Conservation (phyloP, 331 rosid species). For the Rhamnella rubrinervis region DNA sequence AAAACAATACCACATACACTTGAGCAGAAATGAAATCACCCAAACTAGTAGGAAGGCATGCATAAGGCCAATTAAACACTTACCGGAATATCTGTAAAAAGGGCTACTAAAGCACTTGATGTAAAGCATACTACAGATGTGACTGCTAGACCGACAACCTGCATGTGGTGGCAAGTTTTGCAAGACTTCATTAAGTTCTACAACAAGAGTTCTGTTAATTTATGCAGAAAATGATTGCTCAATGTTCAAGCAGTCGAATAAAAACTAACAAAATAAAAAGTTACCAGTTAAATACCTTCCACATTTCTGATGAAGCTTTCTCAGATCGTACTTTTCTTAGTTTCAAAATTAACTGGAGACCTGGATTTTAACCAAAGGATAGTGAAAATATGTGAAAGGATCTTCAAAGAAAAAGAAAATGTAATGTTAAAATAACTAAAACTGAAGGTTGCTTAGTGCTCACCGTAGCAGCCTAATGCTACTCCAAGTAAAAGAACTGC, state of each 20-base stretch:
- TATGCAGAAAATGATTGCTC: not conserved
- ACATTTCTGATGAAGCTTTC: conserved; percentile 65
- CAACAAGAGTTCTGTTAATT: not conserved
- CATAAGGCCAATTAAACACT: conserved; percentile 24
- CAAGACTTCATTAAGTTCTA: conserved; percentile 13
- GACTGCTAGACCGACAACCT: conserved; percentile 65
- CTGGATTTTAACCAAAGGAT: conserved; percentile 28
- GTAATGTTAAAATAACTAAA: not conserved
- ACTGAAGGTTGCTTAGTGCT: conserved; percentile 15
- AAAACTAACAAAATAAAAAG: not conserved
- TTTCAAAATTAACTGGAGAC: conserved; percentile 47
- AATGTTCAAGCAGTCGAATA: not conserved
- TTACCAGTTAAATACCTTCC: conserved; percentile 49
- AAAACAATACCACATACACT: conserved; percentile 5
- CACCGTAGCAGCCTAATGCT: conserved; percentile 67
- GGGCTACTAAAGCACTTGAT: conserved; percentile 55
- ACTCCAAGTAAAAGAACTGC: conserved; percentile 47
- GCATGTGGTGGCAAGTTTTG: conserved; percentile 24
- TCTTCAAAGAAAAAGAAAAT: not conserved
- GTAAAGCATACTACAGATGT: conserved; percentile 54
- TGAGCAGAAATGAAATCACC: conserved; percentile 6
- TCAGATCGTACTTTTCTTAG: conserved; percentile 61
- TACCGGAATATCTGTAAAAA: conserved; percentile 63
- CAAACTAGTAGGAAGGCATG: not conserved
- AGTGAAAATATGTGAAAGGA: no score